Base-by-base conservation (phyloP, 768 basidiomycete species). In the Russula dissimulans region DNA sequence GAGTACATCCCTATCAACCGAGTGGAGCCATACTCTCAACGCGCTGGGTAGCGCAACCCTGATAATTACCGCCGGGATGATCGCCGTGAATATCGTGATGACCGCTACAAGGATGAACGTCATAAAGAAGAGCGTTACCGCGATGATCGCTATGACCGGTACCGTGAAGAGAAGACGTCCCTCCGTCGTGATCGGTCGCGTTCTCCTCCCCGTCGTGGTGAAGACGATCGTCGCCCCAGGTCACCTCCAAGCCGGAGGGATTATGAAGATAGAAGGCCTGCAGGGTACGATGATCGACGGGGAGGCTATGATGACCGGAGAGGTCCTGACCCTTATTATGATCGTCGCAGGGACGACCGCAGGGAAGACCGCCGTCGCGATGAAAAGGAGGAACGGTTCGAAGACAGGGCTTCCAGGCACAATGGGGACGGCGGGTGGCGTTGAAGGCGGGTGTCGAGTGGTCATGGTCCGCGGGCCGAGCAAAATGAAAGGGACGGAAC, bases 221-320 rank as follows among this genome's bases (percentile, higher is more conserved):
- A 82, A 61, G 84, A 84, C 60, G 89, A 88, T 68, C 87, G 87
- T 74, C 85, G 87, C 79, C 86, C 84, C 78, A 86, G 88, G 81
- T 89, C 87, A 77, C 85, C 89, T 71, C 85, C 87, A 67, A 80
- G 83, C 61, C 81, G 78, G 80, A 87, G 89, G 80, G 87, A 90
- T 69, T 77, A 77, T 75, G 87, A 90, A 78, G 87, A 90, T 76
- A 84, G 79, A 81, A 86, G 86, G 81, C 82, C 87, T 84, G 86
- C 87, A 85, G 88, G 87, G 84, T 89, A 90, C 84, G 89, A 91
- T 83, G 86, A 89, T 74, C 85, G 89, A 74, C 85, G 89, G 75
- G 87, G 86, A 70, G 84, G 82, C 70, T 83, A 78, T 83, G 86
- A 88, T 84, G 85, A 85, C 74, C 86, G 82, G 77, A 84, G 82